phyloP scores from a whole-genome alignment of 2,329 filamentous ascomycete species.

The Fusarium nygamai region DNA sequence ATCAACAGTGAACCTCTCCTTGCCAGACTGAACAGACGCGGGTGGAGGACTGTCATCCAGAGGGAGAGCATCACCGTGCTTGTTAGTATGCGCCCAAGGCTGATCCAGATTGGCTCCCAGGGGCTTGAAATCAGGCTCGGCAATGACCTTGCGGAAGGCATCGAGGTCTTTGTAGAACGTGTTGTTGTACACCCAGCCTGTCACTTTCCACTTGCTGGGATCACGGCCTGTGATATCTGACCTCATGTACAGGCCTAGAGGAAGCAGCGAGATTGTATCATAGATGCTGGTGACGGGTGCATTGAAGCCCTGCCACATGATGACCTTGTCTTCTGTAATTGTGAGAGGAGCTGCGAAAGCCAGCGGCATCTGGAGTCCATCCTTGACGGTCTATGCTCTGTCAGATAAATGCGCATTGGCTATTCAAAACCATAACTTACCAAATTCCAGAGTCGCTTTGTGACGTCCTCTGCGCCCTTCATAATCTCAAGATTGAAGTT shows the following conservation, averaged over 20 bases:
- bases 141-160: neutral
- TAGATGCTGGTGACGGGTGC: neutral
- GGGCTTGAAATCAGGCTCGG: neutral
- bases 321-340: neutral
- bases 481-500: neutral
- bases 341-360: neutral
- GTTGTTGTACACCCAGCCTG: conserved; percentile 1
- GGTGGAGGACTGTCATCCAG: neutral
- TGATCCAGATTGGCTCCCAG: neutral
- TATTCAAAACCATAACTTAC: neutral
- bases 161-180: neutral
- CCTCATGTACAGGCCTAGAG: neutral
- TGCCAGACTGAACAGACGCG: neutral
- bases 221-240: neutral
- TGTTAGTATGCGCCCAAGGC: conserved; percentile 1
- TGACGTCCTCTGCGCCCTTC: conserved; percentile 1
- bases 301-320: conserved; percentile 12
- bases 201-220: neutral
- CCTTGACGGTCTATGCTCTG: neutral
- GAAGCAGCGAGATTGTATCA: neutral
- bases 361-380: neutral
- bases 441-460: neutral
- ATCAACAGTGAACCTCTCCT: neutral
- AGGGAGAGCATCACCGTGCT: neutral
- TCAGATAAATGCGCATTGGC: accelerated